Conservation (phyloP, 106 monocot species). For the Dioscorea dumetorum region DNA sequence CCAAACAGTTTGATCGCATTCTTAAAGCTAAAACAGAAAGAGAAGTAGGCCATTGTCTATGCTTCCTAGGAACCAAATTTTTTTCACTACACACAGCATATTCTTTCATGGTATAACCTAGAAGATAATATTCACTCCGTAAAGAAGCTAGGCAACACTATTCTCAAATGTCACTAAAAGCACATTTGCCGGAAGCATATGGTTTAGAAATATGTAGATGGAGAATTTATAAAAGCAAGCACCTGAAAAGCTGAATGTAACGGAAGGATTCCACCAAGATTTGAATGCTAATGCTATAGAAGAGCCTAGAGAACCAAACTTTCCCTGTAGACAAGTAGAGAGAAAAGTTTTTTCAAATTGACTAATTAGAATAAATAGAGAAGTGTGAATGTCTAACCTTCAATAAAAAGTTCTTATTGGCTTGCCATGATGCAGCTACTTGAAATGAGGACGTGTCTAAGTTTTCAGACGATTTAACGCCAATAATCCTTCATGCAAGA, state of each 20-base stretch:
- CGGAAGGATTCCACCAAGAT: conserved; percentile 97
- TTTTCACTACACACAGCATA: neutral
- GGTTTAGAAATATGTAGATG: neutral
- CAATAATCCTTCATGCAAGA: conserved; percentile 35
- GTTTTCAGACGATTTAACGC: conserved; percentile 32
- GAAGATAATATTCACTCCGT: too few species aligned
- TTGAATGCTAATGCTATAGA: conserved; percentile 81
- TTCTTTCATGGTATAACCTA: neutral
- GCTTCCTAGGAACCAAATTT: neutral
- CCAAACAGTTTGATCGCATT: too few species aligned
- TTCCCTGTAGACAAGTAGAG: conserved; percentile 48
- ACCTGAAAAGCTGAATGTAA: conserved; percentile 97
- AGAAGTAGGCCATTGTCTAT: too few species aligned
- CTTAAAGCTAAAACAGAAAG: too few species aligned
- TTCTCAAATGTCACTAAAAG: neutral
- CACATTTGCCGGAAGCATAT: neutral
- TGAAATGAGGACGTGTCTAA: conserved; percentile 67
- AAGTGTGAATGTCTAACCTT: conserved; percentile 38
- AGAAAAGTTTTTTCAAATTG: neutral
- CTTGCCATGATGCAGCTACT: conserved; percentile 96
- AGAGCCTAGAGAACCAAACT: conserved; percentile 61
- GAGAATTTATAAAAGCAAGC: neutral
- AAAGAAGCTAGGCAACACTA: neutral
- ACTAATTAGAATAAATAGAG: neutral
- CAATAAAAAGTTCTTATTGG: conserved; percentile 89